Conservation (phyloP, 2,329 filamentous ascomycete genomes). For the Talaromyces sp. region DNA sequence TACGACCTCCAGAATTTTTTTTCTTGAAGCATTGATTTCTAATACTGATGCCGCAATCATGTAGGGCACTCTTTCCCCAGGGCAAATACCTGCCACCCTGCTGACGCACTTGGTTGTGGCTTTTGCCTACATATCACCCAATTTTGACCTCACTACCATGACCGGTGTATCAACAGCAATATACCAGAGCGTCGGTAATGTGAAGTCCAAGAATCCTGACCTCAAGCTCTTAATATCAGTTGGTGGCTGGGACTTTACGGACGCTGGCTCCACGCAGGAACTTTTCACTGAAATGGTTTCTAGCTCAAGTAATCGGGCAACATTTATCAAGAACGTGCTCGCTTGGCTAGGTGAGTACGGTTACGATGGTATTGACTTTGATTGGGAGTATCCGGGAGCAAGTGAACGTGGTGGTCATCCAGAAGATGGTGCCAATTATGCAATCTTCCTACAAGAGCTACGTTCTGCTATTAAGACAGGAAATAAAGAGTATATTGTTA, state of each 20-base stretch:
- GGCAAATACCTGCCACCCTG: conserved; percentile 13
- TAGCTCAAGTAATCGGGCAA: conserved; percentile 1
- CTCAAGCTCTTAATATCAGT: conserved; percentile 29
- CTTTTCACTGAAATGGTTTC: conserved; percentile 16
- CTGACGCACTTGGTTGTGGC: conserved; percentile 31
- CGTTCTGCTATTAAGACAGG: not conserved
- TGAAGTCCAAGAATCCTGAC: conserved; percentile 28
- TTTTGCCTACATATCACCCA: conserved; percentile 40
- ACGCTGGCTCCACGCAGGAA: conserved; percentile 11
- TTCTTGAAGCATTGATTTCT: too few relatives aligned
- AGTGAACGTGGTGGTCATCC: conserved; percentile 1
- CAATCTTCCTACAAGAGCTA: conserved; percentile 5
- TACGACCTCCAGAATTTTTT: too few relatives aligned
- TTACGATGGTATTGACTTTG: conserved; percentile 21
- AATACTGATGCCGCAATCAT: not conserved
- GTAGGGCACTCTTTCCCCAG: conserved; percentile 9
- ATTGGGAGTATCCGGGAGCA: conserved; percentile 20
- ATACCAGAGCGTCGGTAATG: conserved; percentile 22
- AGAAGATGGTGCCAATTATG: conserved; percentile 8
- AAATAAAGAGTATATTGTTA: not conserved
- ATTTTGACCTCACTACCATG: conserved; percentile 25
- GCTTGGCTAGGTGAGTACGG: conserved; percentile 18
- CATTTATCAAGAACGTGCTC: conserved; percentile 15
- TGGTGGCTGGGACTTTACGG: conserved; percentile 17
- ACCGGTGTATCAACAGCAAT: conserved; percentile 16